These are phyloP conservation scores for Nakazawaea populi DNA, from an alignment of 805 yeast genomes.

Conservation along the genomic window DNA sequence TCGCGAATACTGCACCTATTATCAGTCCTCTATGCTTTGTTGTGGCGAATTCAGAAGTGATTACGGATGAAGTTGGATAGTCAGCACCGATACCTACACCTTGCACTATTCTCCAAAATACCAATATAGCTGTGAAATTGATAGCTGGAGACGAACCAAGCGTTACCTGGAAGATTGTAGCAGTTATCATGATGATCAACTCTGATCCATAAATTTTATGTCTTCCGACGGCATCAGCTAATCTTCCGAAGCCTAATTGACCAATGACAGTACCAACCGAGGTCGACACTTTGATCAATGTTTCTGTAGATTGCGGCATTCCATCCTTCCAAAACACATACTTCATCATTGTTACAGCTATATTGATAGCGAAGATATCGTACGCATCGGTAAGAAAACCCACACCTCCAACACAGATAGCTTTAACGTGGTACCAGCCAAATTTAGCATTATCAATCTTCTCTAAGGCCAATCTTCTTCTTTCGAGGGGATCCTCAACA, in stretches of 20 bases:
- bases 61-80: conserved; percentile 81
- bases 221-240: conserved; percentile 72
- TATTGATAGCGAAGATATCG: conserved; percentile 76
- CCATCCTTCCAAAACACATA: conserved; percentile 58
- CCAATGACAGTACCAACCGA: conserved; percentile 85
- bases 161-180: conserved; percentile 63
- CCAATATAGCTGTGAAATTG: conserved; percentile 58
- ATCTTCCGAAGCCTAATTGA: conserved; percentile 66
- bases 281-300: conserved; percentile 73
- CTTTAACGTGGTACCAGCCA: conserved; percentile 54
- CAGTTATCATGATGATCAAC: conserved; percentile 65
- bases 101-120: conserved; percentile 68
- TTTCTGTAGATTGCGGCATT: conserved; percentile 59
- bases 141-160: conserved; percentile 62
- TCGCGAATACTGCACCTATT: conserved; percentile 84
- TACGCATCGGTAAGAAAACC: conserved; percentile 84
- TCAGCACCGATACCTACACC: conserved; percentile 93
- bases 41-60: conserved; percentile 76
- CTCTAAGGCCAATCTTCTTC: conserved; percentile 55
- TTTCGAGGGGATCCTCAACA: conserved; percentile 51
- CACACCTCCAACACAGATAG: conserved; percentile 67
- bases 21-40: conserved; percentile 91
- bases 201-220: conserved; percentile 75
- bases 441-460: conserved; percentile 52
- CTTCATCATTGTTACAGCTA: conserved; percentile 65